phyloP scores from a whole-genome alignment of 2,329 filamentous ascomycete species.

The Verticillium albo-atrum region DNA sequence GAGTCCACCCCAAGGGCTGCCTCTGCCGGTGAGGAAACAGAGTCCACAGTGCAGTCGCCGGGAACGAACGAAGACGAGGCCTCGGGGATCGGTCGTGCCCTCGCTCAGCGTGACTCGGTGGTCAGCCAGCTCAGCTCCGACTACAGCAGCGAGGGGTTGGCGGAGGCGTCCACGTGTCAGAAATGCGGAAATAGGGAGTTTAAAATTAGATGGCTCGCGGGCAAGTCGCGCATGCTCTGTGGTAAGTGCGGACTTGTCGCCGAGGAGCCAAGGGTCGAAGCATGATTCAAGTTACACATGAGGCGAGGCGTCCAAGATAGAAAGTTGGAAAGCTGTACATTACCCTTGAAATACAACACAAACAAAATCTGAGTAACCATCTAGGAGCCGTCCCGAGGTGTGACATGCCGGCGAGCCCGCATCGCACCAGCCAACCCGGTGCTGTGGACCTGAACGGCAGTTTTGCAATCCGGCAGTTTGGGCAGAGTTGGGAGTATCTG shows the following conservation, averaged over 20 bases:
- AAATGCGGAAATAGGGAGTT: slow-evolving; percentile 60
- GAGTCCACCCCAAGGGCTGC: neutral
- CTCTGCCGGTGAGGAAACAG: slow-evolving; percentile 15
- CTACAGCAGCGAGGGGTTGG: slow-evolving; percentile 28
- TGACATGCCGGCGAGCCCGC: neutral
- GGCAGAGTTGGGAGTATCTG: too few relatives aligned
- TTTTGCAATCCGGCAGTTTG: too few relatives aligned
- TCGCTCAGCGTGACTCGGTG: slow-evolving; percentile 33
- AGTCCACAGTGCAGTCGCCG: slow-evolving; percentile 16
- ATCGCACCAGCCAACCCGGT: neutral
- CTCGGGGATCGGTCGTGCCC: neutral
- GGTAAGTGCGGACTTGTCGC: slow-evolving; percentile 42
- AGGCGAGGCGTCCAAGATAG: neutral
- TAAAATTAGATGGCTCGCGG: slow-evolving; percentile 50
- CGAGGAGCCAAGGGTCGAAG: slow-evolving; percentile 6
- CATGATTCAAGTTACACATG: neutral
- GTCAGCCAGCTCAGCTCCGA: slow-evolving; percentile 53
- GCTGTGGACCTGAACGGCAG: too few relatives aligned
- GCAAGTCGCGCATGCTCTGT: slow-evolving; percentile 56
- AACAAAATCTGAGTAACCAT: neutral
- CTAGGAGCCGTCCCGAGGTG: neutral
- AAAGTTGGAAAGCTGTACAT: neutral
- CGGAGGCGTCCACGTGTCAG: slow-evolving; percentile 47
- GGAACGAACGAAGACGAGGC: neutral
- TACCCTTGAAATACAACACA: neutral